Percentiles rank a stretch among this genome's conserved stretches.
Evolutionary conservation across 805 yeast genomes (phyloP).

Genomic region (Candida stauntonica): DNA sequence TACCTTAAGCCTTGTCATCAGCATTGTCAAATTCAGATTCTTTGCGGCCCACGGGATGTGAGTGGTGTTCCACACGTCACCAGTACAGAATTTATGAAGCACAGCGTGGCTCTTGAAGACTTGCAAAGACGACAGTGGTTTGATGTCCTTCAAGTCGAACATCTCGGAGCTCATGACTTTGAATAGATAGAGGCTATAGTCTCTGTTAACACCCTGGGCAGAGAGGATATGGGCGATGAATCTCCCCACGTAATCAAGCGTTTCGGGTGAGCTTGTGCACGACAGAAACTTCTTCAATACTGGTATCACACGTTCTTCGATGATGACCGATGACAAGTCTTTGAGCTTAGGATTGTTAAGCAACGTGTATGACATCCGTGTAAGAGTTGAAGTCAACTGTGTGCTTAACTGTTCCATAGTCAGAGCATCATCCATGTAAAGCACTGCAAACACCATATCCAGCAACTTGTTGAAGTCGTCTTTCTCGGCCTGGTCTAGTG

Average conservation of each 20-base stretch:
- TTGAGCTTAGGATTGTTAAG: conserved; percentile 7
- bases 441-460: conserved; percentile 10
- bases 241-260: background rate
- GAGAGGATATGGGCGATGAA: conserved; percentile 5
- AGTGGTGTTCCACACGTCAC: conserved; percentile 4
- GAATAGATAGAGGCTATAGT: conserved; percentile 1
- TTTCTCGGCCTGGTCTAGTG: conserved; percentile 1
- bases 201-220: background rate
- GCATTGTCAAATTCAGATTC: conserved; percentile 3
- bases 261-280: background rate
- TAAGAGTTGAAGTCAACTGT: background rate
- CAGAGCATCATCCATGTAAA: background rate
- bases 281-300: background rate
- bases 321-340: background rate
- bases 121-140: conserved; percentile 3
- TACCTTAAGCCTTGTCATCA: conserved; percentile 8
- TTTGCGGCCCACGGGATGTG: conserved; percentile 1
- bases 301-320: conserved; percentile 4
- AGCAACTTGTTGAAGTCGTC: background rate
- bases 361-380: conserved; percentile 8
- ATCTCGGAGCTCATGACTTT: conserved; percentile 12
- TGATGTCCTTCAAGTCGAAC: conserved; percentile 13
- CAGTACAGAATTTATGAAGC: background rate
- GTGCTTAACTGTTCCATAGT: background rate
- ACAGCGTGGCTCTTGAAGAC: conserved; percentile 5